Base-by-base conservation (phyloP, 257 asterid genomes). In the Fraxinus quadrangulata region DNA sequence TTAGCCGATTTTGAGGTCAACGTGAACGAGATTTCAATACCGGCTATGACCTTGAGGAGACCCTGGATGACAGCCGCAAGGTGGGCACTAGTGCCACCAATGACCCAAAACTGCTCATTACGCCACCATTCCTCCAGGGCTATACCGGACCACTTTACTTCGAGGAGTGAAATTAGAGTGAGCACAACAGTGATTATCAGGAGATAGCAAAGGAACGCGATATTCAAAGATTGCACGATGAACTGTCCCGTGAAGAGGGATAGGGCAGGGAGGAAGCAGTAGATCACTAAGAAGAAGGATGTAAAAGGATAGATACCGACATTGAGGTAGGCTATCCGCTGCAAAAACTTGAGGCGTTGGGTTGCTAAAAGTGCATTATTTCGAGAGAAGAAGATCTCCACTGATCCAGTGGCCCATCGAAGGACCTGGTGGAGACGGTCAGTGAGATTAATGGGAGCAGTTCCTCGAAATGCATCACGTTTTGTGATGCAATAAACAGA, bases 371-470 rank as follows among this genome's bases (percentile, higher is more conserved):
- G 0, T 3, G 99, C 96, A 65, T 95, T 95, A 91, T 95, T 95
- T 37, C 77, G 83, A 1, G 99, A 95, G 90, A 87, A 95, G 92
- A 95, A 95, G 81, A 95, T 95, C 84, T 95, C 99, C 2, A 95
- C 99, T 0, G 99, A 95, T 3, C 99, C 98, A 0, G 99, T 93
- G 7, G 98, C 99, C 99, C 99, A 95, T 9, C 98, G 89, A 6
- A 95, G 98, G 39, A 95, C 99, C 78, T 95, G 99, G 87, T 95
- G 99, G 73, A 95, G 96, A 3, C 99, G 94, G 77, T 95, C 99
- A 0, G 99, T 95, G 12, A 95, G 89, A 77, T 95, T 95, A 80
- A 95, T 95, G 0, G 99, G 99, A 8, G 99, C 98, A 0, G 97
- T 84, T 6, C 99, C 98, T 6, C 99, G 81, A 72, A 95, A 95